These are phyloP conservation scores for Colletotrichum salicis DNA, from an alignment of 2,329 filamentous ascomycete species.

Conservation along the genomic window DNA sequence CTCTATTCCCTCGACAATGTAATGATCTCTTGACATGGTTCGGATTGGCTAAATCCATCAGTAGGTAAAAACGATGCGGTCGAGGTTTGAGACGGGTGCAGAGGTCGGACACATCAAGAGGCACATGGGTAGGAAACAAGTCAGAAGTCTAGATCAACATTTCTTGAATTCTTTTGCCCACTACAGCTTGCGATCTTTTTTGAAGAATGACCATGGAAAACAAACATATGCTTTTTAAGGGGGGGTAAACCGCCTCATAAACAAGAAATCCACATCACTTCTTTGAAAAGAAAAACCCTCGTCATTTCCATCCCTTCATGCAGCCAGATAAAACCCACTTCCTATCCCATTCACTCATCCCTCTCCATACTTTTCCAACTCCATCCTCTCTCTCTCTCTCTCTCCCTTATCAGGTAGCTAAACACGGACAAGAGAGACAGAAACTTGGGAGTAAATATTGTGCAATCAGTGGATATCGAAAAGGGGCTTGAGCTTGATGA, in stretches of 20 bases:
- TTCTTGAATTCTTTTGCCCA: too few relatives aligned
- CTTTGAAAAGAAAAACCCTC: not conserved
- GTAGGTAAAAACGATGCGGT: too few relatives aligned
- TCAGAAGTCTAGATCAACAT: too few relatives aligned
- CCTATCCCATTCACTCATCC: not conserved
- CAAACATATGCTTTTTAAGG: not conserved
- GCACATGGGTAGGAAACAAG: too few relatives aligned
- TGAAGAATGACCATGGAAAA: not conserved
- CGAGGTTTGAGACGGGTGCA: too few relatives aligned
- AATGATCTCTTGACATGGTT: too few relatives aligned
- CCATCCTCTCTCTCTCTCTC: not conserved
- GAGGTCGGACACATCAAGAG: too few relatives aligned
- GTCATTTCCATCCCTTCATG: not conserved
- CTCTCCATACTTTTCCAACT: not conserved
- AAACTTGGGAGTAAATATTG: not conserved
- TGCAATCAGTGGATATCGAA: slow-evolving; percentile 81
- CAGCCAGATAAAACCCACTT: not conserved
- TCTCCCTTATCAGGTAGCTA: not conserved
- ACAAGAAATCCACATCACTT: slow-evolving; percentile 21
- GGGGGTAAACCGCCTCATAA: not conserved
- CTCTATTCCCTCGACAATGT: too few relatives aligned
- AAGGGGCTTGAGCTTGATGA: slow-evolving; percentile 93
- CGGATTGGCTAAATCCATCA: too few relatives aligned
- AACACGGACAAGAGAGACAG: not conserved
- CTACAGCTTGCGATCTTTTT: not conserved